A percentile compares a stretch with the other conserved stretches of the same genome.
Conservation (phyloP, 139 green algal species). For the Tetradesmus lagerheimii region DNA sequence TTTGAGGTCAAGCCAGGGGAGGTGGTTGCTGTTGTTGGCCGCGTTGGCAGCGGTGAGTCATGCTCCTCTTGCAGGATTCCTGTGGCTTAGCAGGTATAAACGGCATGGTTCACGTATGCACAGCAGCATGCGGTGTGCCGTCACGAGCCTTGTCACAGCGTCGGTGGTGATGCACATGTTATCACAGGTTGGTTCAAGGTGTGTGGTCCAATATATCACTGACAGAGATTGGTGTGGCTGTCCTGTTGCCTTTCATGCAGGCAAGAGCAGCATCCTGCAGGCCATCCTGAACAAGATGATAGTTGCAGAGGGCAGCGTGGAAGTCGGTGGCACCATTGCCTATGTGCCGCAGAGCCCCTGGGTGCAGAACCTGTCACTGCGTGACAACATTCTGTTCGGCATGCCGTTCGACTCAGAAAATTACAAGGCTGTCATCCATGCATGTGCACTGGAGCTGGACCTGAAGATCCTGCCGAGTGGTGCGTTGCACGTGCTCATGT, state of each 20-base stretch:
- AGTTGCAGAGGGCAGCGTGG: constrained; percentile 31
- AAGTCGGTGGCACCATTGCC: constrained; percentile 57
- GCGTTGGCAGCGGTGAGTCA: constrained; percentile 64
- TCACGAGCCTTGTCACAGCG: not conserved
- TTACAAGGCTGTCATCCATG: constrained; percentile 56
- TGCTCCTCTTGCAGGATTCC: not conserved
- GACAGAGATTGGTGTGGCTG: not conserved
- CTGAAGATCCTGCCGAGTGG: constrained; percentile 57
- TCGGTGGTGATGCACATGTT: too few relatives aligned
- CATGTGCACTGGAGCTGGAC: constrained; percentile 67
- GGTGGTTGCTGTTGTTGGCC: constrained; percentile 74
- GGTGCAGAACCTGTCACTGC: constrained; percentile 82
- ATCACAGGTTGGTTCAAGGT: too few relatives aligned
- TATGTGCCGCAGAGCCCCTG: constrained; percentile 77
- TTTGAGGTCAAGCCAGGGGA: constrained; percentile 67
- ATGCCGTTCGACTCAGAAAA: constrained; percentile 60
- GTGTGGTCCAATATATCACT: too few relatives aligned
- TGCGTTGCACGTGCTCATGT: not conserved
- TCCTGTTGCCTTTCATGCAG: not conserved
- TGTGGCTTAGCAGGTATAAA: not conserved
- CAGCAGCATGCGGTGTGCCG: too few relatives aligned
- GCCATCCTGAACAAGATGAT: constrained; percentile 71
- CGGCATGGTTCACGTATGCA: not conserved
- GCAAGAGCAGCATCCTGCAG: constrained; percentile 61
- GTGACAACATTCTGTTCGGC: constrained; percentile 79